Conservation (phyloP, 2,329 filamentous ascomycete genomes). For the Lachnellula occidentalis region DNA sequence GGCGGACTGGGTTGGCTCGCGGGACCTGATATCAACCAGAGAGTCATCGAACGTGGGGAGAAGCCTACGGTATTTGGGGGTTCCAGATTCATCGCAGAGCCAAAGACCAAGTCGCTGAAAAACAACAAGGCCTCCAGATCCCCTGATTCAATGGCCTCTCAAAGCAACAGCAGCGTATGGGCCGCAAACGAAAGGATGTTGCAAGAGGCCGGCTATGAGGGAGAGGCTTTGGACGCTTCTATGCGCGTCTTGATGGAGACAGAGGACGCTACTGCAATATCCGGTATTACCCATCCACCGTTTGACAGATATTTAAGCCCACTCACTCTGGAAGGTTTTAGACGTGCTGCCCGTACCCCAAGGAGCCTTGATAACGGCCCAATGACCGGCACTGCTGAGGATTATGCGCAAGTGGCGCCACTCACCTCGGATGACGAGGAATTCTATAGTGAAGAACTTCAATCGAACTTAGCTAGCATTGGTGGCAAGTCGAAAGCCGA, state of each 20-base stretch:
- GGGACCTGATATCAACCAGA: conserved; percentile 52
- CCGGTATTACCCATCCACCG: background rate
- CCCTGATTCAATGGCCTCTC: background rate
- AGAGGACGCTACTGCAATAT: conserved; percentile 5
- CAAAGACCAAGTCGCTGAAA: conserved; percentile 13
- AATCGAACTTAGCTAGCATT: background rate
- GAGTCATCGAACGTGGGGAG: conserved; percentile 36
- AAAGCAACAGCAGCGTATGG: conserved; percentile 1
- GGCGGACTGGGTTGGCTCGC: conserved; percentile 62
- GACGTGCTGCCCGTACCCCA: background rate
- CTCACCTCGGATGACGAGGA: conserved; percentile 7
- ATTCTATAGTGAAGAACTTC: background rate
- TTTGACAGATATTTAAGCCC: background rate
- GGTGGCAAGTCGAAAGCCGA: conserved; percentile 12
- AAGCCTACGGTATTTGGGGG: conserved; percentile 42
- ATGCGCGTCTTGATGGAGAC: conserved; percentile 20
- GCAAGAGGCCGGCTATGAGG: conserved; percentile 23
- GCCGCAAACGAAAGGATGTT: conserved; percentile 20
- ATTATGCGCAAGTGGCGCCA: background rate
- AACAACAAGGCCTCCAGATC: conserved; percentile 4
- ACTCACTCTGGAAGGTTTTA: background rate
- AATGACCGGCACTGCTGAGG: background rate
- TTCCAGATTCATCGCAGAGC: conserved; percentile 33
- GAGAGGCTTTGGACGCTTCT: conserved; percentile 13
- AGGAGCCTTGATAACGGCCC: background rate